These are phyloP conservation scores for Moricandia moricandioides DNA, from an alignment of 345 rosid species.

Conservation along the genomic window DNA sequence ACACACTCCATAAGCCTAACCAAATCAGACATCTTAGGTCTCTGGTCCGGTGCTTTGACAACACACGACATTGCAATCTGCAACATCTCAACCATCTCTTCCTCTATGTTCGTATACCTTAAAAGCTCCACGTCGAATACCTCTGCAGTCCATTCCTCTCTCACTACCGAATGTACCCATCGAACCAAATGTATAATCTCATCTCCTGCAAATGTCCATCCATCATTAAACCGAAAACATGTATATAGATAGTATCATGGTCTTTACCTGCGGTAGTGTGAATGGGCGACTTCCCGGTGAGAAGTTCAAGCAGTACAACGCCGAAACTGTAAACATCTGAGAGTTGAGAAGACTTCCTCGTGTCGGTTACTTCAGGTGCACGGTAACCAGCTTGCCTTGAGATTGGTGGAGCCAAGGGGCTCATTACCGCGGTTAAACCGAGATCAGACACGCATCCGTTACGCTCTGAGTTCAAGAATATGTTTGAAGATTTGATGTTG, in stretches of 20 bases:
- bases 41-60: constrained; percentile 72
- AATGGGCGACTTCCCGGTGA: constrained; percentile 90
- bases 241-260: background rate
- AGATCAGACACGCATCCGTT: constrained; percentile 82
- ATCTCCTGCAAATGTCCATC: constrained; percentile 58
- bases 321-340: constrained; percentile 97
- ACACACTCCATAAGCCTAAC: constrained; percentile 76
- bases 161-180: constrained; percentile 97
- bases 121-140: constrained; percentile 91
- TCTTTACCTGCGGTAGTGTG: constrained; percentile 54
- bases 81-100: constrained; percentile 98
- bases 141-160: constrained; percentile 99
- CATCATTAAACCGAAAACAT: background rate
- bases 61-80: constrained; percentile 96
- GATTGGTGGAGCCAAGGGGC: constrained; percentile 65
- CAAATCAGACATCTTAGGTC: constrained; percentile 78
- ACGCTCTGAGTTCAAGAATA: constrained; percentile 63
- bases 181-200: constrained; percentile 90
- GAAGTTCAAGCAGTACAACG: constrained; percentile 84
- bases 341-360: constrained; percentile 82
- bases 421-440: constrained; percentile 78
- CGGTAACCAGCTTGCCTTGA: constrained; percentile 93
- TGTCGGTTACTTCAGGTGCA: constrained; percentile 92
- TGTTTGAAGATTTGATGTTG: constrained; percentile 88
- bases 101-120: constrained; percentile 87